These are phyloP conservation scores for Azolla pinnata DNA, from an alignment of 75 land plant species.

Conservation along the genomic window DNA sequence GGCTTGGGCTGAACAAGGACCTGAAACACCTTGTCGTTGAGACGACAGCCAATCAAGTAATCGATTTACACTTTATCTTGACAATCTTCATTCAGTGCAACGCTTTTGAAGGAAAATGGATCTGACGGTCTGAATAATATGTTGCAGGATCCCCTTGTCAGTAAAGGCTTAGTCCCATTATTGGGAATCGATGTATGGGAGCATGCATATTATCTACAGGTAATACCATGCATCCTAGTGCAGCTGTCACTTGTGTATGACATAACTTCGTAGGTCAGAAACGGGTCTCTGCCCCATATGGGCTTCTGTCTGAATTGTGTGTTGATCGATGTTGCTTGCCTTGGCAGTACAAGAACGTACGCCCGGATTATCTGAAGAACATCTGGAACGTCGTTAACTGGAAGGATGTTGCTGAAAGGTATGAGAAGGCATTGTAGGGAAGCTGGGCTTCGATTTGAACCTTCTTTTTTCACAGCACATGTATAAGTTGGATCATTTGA, in stretches of 20 bases:
- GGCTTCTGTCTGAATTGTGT: no score
- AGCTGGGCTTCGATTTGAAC: no score
- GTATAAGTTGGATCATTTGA: no score
- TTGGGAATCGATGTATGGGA: slow-evolving; percentile 99
- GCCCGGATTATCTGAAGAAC: slow-evolving; percentile 91
- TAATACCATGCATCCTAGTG: no score
- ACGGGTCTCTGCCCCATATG: no score
- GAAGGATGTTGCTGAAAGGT: slow-evolving; percentile 66
- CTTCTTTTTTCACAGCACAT: no score
- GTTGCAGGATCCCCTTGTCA: slow-evolving; percentile 68
- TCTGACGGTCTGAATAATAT: neutral
- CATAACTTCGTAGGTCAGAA: no score
- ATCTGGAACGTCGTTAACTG: slow-evolving; percentile 95
- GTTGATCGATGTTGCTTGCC: slow-evolving; percentile 9
- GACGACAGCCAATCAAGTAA: slow-evolving; percentile 91
- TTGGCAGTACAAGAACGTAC: slow-evolving; percentile 90
- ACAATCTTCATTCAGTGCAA: no score
- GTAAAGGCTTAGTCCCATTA: slow-evolving; percentile 79
- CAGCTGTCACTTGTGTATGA: no score
- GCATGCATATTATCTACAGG: slow-evolving; percentile 97
- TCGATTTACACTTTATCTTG: no score
- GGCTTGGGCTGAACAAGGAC: slow-evolving; percentile 83
- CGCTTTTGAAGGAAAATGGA: no score
- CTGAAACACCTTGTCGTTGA: slow-evolving; percentile 62
- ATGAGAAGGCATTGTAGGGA: slow-evolving; percentile 33